These are phyloP conservation scores for Chenopodium formosanum DNA, from an alignment of 148 eudicot genomes.

Conservation along the genomic window DNA sequence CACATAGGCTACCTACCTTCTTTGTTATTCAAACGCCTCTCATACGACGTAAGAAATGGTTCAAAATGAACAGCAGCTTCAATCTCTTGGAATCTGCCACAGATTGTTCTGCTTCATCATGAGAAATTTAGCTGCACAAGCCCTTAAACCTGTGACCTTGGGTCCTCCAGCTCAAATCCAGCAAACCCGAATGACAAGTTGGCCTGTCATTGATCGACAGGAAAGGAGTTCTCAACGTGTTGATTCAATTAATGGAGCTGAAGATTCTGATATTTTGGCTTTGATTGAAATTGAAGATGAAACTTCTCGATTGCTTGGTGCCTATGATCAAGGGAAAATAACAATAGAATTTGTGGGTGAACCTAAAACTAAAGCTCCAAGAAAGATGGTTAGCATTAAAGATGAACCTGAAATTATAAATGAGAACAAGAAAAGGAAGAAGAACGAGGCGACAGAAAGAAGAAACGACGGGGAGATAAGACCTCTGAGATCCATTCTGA, in stretches of 20 bases:
- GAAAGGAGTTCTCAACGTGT: background rate
- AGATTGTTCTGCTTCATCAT: conserved; percentile 41
- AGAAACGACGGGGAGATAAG: conserved; percentile 25
- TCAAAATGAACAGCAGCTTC: conserved; percentile 27
- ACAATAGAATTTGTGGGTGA: conserved; percentile 5
- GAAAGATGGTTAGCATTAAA: conserved; percentile 55
- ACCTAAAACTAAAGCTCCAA: conserved; percentile 18
- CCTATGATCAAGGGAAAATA: conserved; percentile 1
- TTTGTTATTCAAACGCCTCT: conserved; percentile 2
- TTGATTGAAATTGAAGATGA: conserved; percentile 28
- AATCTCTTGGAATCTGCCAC: conserved; percentile 35
- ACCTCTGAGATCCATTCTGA: conserved; percentile 55
- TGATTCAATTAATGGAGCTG: background rate
- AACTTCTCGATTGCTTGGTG: conserved; percentile 16
- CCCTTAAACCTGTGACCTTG: conserved; percentile 43
- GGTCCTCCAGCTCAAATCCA: conserved; percentile 22
- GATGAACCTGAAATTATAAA: conserved; percentile 43
- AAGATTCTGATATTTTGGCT: conserved; percentile 5
- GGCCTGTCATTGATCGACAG: background rate
- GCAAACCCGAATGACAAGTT: background rate
- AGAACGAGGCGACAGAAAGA: conserved; percentile 21
- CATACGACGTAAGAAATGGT: conserved; percentile 25
- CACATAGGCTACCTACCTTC: conserved; percentile 9
- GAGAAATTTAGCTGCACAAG: conserved; percentile 40
- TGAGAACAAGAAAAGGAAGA: conserved; percentile 33